Percentiles rank a stretch among this genome's conserved stretches.
Evolutionary conservation across 306 rosid species (phyloP).

Genomic region (Vigna hirtella): DNA sequence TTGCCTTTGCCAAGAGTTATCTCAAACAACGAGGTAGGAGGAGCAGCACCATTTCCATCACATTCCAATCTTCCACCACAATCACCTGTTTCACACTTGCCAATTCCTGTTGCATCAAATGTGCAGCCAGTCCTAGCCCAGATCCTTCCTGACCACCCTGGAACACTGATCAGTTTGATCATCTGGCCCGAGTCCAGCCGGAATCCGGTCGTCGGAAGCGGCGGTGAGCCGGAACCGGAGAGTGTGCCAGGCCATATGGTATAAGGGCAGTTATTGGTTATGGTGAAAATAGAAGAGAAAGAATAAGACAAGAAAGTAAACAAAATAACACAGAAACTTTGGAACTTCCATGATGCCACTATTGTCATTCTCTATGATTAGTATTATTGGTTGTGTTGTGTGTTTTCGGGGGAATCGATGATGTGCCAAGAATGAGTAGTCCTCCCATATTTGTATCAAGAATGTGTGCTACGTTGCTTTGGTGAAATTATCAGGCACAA

Average conservation of each 20-base stretch:
- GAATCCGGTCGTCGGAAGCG: slow-evolving; percentile 69
- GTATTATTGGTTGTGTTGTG: neutral
- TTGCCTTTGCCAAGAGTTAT: slow-evolving; percentile 79
- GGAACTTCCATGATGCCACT: slow-evolving; percentile 39
- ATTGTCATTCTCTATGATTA: slow-evolving; percentile 43
- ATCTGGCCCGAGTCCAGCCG: slow-evolving; percentile 60
- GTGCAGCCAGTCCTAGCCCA: slow-evolving; percentile 97
- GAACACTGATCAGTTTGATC: slow-evolving; percentile 54
- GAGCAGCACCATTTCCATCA: slow-evolving; percentile 81
- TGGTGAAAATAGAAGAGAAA: slow-evolving; percentile 58
- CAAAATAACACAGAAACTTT: slow-evolving; percentile 29
- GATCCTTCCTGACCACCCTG: slow-evolving; percentile 91
- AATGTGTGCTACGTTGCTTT: slow-evolving; percentile 53
- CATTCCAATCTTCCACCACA: slow-evolving; percentile 90
- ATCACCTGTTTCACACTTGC: slow-evolving; percentile 83
- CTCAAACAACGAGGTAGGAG: slow-evolving; percentile 87
- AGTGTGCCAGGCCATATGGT: slow-evolving; percentile 93
- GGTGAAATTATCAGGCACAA: slow-evolving; percentile 51
- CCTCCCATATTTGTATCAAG: slow-evolving; percentile 42
- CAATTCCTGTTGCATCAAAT: slow-evolving; percentile 72
- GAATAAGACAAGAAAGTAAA: slow-evolving; percentile 43
- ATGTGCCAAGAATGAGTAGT: slow-evolving; percentile 31
- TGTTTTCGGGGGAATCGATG: slow-evolving; percentile 22
- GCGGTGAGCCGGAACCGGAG: slow-evolving; percentile 68
- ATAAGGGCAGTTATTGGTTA: slow-evolving; percentile 74